phyloP scores from a whole-genome alignment of 768 basidiomycete species.

The Gautieria morchelliformis region DNA sequence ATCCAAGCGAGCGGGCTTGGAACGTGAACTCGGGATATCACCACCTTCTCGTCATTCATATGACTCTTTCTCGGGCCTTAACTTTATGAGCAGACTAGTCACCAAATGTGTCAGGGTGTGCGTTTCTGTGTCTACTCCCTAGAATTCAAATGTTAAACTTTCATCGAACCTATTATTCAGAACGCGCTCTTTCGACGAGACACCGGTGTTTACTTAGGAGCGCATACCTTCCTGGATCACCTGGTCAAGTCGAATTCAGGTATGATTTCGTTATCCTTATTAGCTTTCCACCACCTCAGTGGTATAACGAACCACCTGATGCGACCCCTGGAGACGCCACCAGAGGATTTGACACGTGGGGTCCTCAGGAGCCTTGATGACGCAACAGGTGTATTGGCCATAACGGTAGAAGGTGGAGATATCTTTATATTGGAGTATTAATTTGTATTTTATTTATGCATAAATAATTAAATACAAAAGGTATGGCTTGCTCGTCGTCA shows the following conservation, averaged over 20 bases:
- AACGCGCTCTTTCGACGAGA: constrained; percentile 4
- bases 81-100: constrained; percentile 2
- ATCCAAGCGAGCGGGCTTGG: too few species aligned
- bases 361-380: too few species aligned
- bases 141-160: not conserved
- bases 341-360: too few species aligned
- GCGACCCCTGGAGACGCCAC: too few species aligned
- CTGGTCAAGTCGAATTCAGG: constrained; percentile 13
- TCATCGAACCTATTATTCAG: constrained; percentile 14
- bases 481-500: too few species aligned
- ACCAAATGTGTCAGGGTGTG: constrained; percentile 11
- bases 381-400: too few species aligned
- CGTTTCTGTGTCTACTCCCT: not conserved
- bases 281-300: too few species aligned
- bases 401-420: too few species aligned
- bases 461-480: too few species aligned
- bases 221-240: constrained; percentile 14
- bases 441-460: too few species aligned
- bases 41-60: not conserved
- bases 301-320: too few species aligned
- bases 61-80: constrained; percentile 10
- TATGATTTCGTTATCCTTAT: not conserved
- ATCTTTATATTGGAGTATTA: too few species aligned
- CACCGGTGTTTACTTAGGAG: constrained; percentile 1
- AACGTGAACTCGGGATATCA: not conserved